These are phyloP conservation scores for Symbiotaphrina buchneri DNA, from an alignment of 495 filamentous ascomycete genomes.

Conservation along the genomic window DNA sequence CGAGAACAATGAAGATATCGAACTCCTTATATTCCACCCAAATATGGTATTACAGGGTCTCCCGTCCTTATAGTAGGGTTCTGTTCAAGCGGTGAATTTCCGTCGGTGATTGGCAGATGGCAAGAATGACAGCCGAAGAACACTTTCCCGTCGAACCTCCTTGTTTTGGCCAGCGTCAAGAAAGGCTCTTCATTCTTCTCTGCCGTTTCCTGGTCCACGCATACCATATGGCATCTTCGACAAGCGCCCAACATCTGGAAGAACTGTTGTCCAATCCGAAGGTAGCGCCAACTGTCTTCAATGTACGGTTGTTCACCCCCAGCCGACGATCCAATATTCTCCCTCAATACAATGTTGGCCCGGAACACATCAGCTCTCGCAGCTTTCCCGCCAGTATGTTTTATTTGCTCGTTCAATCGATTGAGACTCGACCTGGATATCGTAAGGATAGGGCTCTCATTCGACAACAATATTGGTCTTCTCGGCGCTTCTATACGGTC, in stretches of 20 bases:
- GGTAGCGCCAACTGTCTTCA: constrained; percentile 23
- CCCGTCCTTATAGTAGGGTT: not conserved
- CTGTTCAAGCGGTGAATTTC: no score
- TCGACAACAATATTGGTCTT: constrained; percentile 57
- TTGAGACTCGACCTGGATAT: constrained; percentile 66
- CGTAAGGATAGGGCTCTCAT: constrained; percentile 78
- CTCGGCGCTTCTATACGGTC: no score
- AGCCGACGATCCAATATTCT: no score
- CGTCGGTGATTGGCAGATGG: no score
- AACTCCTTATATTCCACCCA: no score
- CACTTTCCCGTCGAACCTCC: constrained; percentile 47
- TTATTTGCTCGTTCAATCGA: constrained; percentile 48
- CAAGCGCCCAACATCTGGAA: constrained; percentile 64
- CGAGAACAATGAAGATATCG: no score
- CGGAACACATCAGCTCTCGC: constrained; percentile 55
- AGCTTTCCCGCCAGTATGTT: constrained; percentile 26
- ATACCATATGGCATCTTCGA: constrained; percentile 86
- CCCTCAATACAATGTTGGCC: constrained; percentile 69
- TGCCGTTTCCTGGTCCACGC: constrained; percentile 67
- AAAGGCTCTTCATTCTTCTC: constrained; percentile 68
- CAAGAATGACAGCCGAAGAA: no score
- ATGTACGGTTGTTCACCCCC: constrained; percentile 31
- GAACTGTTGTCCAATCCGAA: constrained; percentile 24
- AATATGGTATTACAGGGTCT: no score
- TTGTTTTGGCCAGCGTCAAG: constrained; percentile 65